These are phyloP conservation scores for Atkinsonella texensis DNA, from an alignment of 2,329 filamentous ascomycete genomes.

Conservation along the genomic window DNA sequence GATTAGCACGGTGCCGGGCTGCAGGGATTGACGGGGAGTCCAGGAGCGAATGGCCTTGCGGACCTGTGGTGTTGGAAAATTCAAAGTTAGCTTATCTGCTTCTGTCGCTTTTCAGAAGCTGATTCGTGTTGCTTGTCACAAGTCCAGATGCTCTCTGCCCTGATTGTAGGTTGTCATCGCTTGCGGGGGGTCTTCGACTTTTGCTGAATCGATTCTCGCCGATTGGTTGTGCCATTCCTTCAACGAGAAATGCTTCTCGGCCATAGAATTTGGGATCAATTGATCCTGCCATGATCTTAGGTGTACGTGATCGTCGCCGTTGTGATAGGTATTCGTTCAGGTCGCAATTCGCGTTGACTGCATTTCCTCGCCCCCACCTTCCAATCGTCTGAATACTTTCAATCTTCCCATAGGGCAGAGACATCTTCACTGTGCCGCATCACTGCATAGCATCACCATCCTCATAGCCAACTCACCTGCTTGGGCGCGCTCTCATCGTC, in stretches of 20 bases:
- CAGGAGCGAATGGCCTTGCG: constrained; percentile 88
- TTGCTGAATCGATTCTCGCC: not conserved
- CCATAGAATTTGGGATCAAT: too few relatives aligned
- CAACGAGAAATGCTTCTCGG: too few relatives aligned
- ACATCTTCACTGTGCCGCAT: constrained; percentile 2
- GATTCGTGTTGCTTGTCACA: not conserved
- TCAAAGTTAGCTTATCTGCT: constrained; percentile 12
- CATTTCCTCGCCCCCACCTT: not conserved
- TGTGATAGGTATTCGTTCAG: not conserved
- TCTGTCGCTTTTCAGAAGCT: not conserved
- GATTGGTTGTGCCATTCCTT: not conserved
- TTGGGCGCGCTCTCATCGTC: constrained; percentile 80
- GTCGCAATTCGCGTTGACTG: not conserved
- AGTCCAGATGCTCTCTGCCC: constrained; percentile 3
- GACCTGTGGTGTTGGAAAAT: constrained; percentile 44
- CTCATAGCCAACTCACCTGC: constrained; percentile 64
- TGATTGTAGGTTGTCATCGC: not conserved
- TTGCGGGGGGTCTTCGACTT: not conserved
- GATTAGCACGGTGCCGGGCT: constrained; percentile 94
- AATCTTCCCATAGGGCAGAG: constrained; percentile 1
- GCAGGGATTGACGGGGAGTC: constrained; percentile 77
- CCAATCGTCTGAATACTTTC: not conserved
- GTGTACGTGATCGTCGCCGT: not conserved
- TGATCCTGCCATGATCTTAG: too few relatives aligned
- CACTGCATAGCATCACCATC: constrained; percentile 7